These are phyloP conservation scores for Brassica incana DNA, from an alignment of 345 rosid genomes.

Conservation along the genomic window DNA sequence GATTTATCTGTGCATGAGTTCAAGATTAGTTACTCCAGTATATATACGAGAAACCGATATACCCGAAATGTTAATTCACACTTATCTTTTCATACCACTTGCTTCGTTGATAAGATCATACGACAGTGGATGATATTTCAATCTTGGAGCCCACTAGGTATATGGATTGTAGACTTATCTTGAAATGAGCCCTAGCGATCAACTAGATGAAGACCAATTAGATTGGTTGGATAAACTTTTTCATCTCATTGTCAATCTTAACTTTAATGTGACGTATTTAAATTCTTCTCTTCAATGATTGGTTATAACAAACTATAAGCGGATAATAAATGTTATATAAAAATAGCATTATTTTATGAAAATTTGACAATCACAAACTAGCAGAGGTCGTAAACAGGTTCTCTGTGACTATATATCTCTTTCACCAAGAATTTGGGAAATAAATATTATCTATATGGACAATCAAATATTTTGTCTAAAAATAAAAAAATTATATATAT, in stretches of 20 bases:
- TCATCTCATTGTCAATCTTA: conserved; percentile 9
- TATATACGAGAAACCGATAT: conserved; percentile 10
- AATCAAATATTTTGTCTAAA: background rate
- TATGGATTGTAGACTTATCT: conserved; percentile 25
- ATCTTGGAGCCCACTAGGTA: conserved; percentile 11
- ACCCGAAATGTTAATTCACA: background rate
- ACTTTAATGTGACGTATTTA: conserved; percentile 33
- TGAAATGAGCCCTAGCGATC: conserved; percentile 20
- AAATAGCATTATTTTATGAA: background rate
- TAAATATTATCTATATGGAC: background rate
- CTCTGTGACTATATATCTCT: conserved; percentile 17
- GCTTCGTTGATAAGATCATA: conserved; percentile 17
- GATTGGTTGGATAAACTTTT: conserved; percentile 26
- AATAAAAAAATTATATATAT: background rate
- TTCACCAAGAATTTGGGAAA: conserved; percentile 12
- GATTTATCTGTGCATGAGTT: conserved; percentile 13
- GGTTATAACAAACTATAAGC: conserved; percentile 14
- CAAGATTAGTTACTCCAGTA: background rate
- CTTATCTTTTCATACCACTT: conserved; percentile 15
- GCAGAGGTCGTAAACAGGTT: conserved; percentile 16
- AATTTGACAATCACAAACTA: conserved; percentile 13
- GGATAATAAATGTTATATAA: conserved; percentile 5
- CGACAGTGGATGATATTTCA: background rate
- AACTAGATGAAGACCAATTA: conserved; percentile 23
- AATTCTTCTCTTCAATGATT: conserved; percentile 37